These are phyloP conservation scores for Rhynchospora pubera DNA, from an alignment of 176 grass and related monocot genomes.

Conservation along the genomic window DNA sequence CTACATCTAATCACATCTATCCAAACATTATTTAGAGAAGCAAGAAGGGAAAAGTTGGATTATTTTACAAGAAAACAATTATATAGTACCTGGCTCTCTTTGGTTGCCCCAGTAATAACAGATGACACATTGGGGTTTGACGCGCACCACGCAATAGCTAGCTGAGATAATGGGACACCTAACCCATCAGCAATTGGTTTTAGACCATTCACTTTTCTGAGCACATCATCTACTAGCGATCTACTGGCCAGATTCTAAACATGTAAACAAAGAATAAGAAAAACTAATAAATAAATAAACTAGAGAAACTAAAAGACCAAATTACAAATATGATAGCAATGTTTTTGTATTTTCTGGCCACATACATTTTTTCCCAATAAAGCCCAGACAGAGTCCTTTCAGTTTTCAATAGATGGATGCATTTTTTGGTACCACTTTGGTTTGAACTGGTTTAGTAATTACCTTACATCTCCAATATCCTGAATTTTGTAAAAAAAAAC, in stretches of 20 bases:
- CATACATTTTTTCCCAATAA: neutral
- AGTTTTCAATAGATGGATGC: neutral
- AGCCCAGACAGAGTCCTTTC: neutral
- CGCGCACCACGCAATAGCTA: slow-evolving; percentile 91
- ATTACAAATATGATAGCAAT: neutral
- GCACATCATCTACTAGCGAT: slow-evolving; percentile 69
- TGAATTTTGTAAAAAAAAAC: neutral
- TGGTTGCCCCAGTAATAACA: slow-evolving; percentile 94
- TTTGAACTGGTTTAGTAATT: neutral
- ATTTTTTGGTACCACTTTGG: neutral
- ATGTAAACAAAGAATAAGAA: neutral
- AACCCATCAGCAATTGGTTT: slow-evolving; percentile 80
- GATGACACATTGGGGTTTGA: slow-evolving; percentile 92
- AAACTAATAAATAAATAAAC: neutral
- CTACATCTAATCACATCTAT: neutral
- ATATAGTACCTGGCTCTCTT: slow-evolving; percentile 86
- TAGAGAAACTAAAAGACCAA: neutral
- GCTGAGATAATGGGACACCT: slow-evolving; percentile 72
- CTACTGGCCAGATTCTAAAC: slow-evolving; percentile 83
- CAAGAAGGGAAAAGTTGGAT: neutral
- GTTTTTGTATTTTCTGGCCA: neutral
- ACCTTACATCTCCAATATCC: neutral
- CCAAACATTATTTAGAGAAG: neutral
- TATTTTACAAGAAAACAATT: neutral
- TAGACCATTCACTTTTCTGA: slow-evolving; percentile 77